These are phyloP conservation scores for Apiospora saccharicola DNA, from an alignment of 2,329 filamentous ascomycete genomes.

Conservation along the genomic window DNA sequence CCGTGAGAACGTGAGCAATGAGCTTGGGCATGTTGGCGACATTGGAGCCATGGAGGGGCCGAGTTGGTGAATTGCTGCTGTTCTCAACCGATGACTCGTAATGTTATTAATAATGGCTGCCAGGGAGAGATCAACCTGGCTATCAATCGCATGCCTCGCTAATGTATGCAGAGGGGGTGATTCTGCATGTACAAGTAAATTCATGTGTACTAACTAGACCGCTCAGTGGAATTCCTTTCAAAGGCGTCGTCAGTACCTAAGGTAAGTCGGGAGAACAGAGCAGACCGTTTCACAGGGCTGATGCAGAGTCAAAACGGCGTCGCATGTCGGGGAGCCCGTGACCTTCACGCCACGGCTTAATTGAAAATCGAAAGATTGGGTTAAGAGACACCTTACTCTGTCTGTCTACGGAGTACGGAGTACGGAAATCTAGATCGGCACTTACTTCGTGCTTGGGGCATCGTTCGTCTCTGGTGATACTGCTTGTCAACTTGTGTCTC, in stretches of 20 bases:
- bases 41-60: not conserved
- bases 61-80: not conserved
- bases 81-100: not conserved
- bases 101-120: not conserved
- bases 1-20: not conserved
- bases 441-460: not conserved
- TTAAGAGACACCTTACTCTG: not conserved
- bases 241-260: too few relatives aligned
- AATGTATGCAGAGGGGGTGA: not conserved
- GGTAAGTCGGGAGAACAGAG: not conserved
- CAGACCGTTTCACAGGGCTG: slow-evolving; percentile 9
- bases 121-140: not conserved
- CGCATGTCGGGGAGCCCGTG: slow-evolving; percentile 6
- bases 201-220: not conserved
- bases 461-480: not conserved
- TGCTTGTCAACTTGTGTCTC: not conserved
- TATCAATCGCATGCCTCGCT: not conserved
- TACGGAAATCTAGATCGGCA: not conserved
- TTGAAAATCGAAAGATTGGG: not conserved
- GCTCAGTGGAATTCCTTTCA: not conserved
- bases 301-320: slow-evolving; percentile 7
- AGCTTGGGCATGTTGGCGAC: not conserved
- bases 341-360: not conserved
- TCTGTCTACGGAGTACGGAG: not conserved
- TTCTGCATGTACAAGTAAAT: not conserved